Evolutionary conservation across 495 filamentous ascomycete species (phyloP).

Genomic region (Aspergillus baeticus): DNA sequence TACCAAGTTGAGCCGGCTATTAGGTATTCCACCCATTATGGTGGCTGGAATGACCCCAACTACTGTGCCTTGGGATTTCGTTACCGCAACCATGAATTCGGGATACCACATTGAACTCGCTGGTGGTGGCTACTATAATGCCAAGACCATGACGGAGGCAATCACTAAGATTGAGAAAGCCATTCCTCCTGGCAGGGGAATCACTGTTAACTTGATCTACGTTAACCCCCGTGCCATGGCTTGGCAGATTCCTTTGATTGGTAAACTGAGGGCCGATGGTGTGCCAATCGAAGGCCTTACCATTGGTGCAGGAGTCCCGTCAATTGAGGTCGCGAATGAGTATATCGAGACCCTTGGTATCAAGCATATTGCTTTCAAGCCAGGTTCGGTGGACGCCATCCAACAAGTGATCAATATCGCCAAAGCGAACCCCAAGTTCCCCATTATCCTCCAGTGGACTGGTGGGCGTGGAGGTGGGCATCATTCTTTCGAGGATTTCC

Average conservation of each 20-base stretch:
- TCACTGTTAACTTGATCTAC: constrained; percentile 93
- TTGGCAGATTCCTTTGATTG: constrained; percentile 95
- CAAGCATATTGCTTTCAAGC: constrained; percentile 95
- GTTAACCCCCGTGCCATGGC: constrained; percentile 94
- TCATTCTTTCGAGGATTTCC: constrained; percentile 95
- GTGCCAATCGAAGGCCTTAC: constrained; percentile 93
- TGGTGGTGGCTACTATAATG: constrained; percentile 92
- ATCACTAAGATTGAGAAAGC: constrained; percentile 84
- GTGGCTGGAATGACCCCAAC: constrained; percentile 96
- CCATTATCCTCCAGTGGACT: constrained; percentile 91
- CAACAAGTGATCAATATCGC: constrained; percentile 90
- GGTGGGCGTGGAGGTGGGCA: constrained; percentile 92
- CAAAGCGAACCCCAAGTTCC: constrained; percentile 85
- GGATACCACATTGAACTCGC: constrained; percentile 92
- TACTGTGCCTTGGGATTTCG: constrained; percentile 93
- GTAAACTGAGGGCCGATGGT: constrained; percentile 78
- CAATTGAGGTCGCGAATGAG: constrained; percentile 89
- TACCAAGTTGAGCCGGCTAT: constrained; percentile 93
- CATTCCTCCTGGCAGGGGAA: constrained; percentile 87
- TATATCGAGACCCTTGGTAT: constrained; percentile 93
- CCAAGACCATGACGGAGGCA: constrained; percentile 83
- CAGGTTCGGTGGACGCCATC: constrained; percentile 85
- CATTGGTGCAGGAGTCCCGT: constrained; percentile 91
- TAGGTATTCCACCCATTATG: constrained; percentile 88
- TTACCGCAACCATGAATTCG: constrained; percentile 92